phyloP scores from a whole-genome alignment of 805 yeast genomes.

The Saccharomycopsis sp. region DNA sequence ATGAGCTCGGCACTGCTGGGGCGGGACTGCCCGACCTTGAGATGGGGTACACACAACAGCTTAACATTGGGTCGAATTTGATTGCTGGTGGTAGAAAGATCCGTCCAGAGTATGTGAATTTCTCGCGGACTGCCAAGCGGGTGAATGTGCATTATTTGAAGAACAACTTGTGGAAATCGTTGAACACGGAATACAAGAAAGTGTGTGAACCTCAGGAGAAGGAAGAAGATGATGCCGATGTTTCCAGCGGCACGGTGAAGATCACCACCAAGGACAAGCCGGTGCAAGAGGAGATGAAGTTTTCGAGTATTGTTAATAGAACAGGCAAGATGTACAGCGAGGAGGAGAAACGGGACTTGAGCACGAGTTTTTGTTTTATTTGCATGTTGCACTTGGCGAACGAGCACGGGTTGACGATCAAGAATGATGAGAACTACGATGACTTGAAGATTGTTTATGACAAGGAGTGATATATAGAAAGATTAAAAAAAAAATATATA shows the following conservation, averaged over 20 bases:
- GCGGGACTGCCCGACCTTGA: conserved; percentile 11
- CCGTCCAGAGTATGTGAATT: conserved; percentile 41
- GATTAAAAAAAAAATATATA: too few relatives aligned
- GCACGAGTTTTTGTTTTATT: conserved; percentile 80
- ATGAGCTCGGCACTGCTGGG: conserved; percentile 23
- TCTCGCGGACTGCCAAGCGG: conserved; percentile 65
- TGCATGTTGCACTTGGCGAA: conserved; percentile 80
- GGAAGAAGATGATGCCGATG: conserved; percentile 20
- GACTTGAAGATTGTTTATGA: conserved; percentile 18
- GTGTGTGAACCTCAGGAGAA: conserved; percentile 22
- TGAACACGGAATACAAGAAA: conserved; percentile 28
- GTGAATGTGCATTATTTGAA: conserved; percentile 70
- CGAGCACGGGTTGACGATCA: conserved; percentile 63
- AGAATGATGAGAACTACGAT: conserved; percentile 26
- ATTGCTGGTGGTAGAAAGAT: conserved; percentile 25
- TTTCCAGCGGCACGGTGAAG: conserved; percentile 1
- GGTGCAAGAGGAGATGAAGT: conserved; percentile 21
- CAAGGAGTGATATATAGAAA: too few relatives aligned
- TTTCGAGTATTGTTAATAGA: conserved; percentile 41
- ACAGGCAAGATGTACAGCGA: conserved; percentile 45
- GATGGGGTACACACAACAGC: conserved; percentile 18
- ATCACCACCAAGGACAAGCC: conserved; percentile 1
- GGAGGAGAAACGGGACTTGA: conserved; percentile 54
- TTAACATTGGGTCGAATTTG: conserved; percentile 25
- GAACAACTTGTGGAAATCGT: conserved; percentile 63